phyloP scores from a whole-genome alignment of 2,329 filamentous ascomycete species.

The Talaromyces piceae region DNA sequence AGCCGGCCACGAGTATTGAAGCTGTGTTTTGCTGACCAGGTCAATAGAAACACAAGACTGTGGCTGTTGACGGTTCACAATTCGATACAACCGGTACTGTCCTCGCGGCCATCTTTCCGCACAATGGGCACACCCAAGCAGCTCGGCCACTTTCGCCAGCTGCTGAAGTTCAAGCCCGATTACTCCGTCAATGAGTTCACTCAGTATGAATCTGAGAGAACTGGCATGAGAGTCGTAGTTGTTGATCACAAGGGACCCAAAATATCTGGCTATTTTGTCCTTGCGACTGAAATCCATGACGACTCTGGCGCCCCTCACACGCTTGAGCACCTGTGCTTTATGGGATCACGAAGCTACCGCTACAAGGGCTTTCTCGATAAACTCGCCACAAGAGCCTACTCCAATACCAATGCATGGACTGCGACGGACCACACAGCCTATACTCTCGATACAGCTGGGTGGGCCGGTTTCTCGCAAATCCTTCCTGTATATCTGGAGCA shows the following conservation, averaged over 20 bases:
- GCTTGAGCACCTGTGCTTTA: constrained; percentile 74
- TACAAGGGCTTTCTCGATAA: constrained; percentile 96
- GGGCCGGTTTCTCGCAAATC: constrained; percentile 94
- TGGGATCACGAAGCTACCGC: constrained; percentile 86
- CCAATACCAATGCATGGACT: constrained; percentile 93
- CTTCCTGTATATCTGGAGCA: constrained; percentile 94
- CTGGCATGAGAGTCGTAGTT: constrained; percentile 89
- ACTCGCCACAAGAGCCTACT: constrained; percentile 86
- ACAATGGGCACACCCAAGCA: constrained; percentile 49
- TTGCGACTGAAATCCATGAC: constrained; percentile 96
- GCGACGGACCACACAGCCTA: constrained; percentile 95
- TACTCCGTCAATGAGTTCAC: constrained; percentile 85
- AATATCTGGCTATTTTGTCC: constrained; percentile 84
- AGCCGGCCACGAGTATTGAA: neutral
- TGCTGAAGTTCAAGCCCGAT: constrained; percentile 80
- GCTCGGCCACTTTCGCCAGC: constrained; percentile 61
- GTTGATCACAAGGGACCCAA: constrained; percentile 93
- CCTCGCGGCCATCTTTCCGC: constrained; percentile 1
- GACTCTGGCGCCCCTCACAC: constrained; percentile 89
- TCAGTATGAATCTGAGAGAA: constrained; percentile 91
- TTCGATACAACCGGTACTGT: constrained; percentile 7
- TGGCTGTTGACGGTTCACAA: constrained; percentile 1
- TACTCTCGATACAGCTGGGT: constrained; percentile 88
- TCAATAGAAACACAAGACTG: constrained; percentile 3
- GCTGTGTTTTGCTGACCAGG: neutral